phyloP scores from a whole-genome alignment of 2,329 filamentous ascomycete species.

The Fragosphaeria purpurea region DNA sequence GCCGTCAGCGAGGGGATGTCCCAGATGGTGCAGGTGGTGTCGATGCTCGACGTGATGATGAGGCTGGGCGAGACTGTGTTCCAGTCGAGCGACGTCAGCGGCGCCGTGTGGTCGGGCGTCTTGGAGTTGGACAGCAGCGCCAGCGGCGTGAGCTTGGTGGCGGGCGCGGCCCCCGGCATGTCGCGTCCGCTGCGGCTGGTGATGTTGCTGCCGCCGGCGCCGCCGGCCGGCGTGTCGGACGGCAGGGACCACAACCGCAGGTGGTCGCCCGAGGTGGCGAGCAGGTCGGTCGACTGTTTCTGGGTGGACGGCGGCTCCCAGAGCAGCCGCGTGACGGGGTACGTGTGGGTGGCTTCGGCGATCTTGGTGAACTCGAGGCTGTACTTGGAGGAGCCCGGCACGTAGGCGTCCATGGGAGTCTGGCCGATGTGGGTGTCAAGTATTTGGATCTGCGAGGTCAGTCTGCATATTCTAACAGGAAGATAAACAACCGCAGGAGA shows the following conservation, averaged over 20 bases:
- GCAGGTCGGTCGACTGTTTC: slow-evolving; percentile 88
- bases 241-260: slow-evolving; percentile 89
- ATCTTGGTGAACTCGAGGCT: slow-evolving; percentile 85
- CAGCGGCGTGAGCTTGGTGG: slow-evolving; percentile 79
- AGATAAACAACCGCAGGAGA: neutral
- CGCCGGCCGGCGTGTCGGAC: slow-evolving; percentile 47
- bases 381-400: slow-evolving; percentile 60
- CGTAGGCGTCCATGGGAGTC: slow-evolving; percentile 58
- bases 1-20: slow-evolving; percentile 96
- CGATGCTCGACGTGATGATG: slow-evolving; percentile 97
- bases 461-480: neutral
- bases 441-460: slow-evolving; percentile 74
- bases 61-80: slow-evolving; percentile 93
- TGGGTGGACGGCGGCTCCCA: slow-evolving; percentile 95
- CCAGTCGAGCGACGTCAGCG: slow-evolving; percentile 94
- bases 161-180: slow-evolving; percentile 45
- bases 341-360: slow-evolving; percentile 94
- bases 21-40: slow-evolving; percentile 99
- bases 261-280: slow-evolving; percentile 93
- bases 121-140: slow-evolving; percentile 95
- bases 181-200: slow-evolving; percentile 29
- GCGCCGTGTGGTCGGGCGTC: slow-evolving; percentile 94
- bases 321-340: slow-evolving; percentile 86
- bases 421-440: slow-evolving; percentile 73
- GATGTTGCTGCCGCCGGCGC: slow-evolving; percentile 36